Evolutionary conservation across 2,329 filamentous ascomycete species (phyloP).

Genomic region (Lanzia echinophila): DNA sequence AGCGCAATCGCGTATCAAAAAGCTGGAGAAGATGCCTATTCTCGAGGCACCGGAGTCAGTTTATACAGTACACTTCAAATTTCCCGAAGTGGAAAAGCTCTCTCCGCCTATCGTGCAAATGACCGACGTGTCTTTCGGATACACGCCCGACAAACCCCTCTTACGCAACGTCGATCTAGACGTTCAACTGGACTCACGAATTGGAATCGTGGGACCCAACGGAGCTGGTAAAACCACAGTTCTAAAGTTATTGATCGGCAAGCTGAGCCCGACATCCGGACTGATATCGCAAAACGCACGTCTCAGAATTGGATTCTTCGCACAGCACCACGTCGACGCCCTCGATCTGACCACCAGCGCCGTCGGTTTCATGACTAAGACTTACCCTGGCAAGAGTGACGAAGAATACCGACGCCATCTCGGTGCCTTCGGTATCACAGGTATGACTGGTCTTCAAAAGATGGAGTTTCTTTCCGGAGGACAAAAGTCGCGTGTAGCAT

Average conservation of each 20-base stretch:
- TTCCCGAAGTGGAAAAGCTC: conserved; percentile 95
- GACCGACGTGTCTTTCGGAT: conserved; percentile 86
- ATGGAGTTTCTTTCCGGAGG: conserved; percentile 92
- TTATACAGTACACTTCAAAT: conserved; percentile 94
- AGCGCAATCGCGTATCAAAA: conserved; percentile 98
- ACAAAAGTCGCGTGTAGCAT: conserved; percentile 96
- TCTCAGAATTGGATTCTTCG: conserved; percentile 90
- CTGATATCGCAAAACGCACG: conserved; percentile 84
- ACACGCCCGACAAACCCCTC: conserved; percentile 70
- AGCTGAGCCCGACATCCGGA: conserved; percentile 68
- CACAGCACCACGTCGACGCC: conserved; percentile 96
- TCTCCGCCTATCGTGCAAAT: conserved; percentile 98
- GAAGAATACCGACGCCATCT: conserved; percentile 96
- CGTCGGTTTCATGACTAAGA: conserved; percentile 93
- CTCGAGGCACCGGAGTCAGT: conserved; percentile 85
- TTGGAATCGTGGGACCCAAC: conserved; percentile 98
- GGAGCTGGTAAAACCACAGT: conserved; percentile 98
- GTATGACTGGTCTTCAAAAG: conserved; percentile 93
- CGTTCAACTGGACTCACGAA: conserved; percentile 94
- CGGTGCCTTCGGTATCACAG: conserved; percentile 83
- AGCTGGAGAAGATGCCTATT: conserved; percentile 92
- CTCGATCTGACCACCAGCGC: conserved; percentile 83
- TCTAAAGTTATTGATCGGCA: conserved; percentile 92
- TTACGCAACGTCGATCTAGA: conserved; percentile 86
- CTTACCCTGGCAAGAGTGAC: conserved; percentile 82